phyloP scores from a whole-genome alignment of 768 basidiomycete genomes.

The Candolleomyces eurysporus region DNA sequence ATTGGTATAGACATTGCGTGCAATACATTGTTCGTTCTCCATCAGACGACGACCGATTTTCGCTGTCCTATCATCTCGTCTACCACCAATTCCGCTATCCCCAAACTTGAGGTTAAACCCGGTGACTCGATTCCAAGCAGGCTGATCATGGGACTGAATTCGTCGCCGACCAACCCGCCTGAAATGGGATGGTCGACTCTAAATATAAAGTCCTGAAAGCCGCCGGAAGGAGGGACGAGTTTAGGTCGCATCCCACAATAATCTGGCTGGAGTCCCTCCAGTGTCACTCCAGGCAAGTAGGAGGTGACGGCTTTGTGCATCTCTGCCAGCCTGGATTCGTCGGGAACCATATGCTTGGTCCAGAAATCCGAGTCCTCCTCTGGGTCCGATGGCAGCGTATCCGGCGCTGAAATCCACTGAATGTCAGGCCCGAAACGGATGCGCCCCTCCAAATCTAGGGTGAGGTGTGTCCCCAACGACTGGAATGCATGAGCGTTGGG shows the following conservation, averaged over 20 bases:
- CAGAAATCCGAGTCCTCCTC: slow-evolving; percentile 72
- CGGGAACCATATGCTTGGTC: slow-evolving; percentile 61
- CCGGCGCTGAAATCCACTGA: slow-evolving; percentile 73
- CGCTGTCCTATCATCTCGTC: slow-evolving; percentile 47
- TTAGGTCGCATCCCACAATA: slow-evolving; percentile 90
- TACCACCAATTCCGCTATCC: slow-evolving; percentile 81
- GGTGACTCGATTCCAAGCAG: slow-evolving; percentile 91
- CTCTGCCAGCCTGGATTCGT: slow-evolving; percentile 53
- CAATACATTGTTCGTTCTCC: slow-evolving; percentile 3
- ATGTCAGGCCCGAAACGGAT: slow-evolving; percentile 93
- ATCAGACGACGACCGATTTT: slow-evolving; percentile 8
- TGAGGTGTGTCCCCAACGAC: slow-evolving; percentile 89
- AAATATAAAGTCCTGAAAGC: slow-evolving; percentile 85
- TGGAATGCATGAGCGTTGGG: slow-evolving; percentile 65
- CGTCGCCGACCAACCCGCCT: slow-evolving; percentile 16
- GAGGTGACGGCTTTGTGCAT: slow-evolving; percentile 72
- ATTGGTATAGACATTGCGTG: slow-evolving; percentile 2
- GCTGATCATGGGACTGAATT: slow-evolving; percentile 63
- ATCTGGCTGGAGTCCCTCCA: slow-evolving; percentile 70
- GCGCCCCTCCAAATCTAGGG: slow-evolving; percentile 80
- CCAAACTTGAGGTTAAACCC: slow-evolving; percentile 84
- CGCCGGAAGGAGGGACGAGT: slow-evolving; percentile 65
- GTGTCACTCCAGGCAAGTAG: slow-evolving; percentile 65
- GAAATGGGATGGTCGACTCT: slow-evolving; percentile 56
- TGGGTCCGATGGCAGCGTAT: slow-evolving; percentile 23